These are phyloP conservation scores for Colletotrichum somersetense DNA, from an alignment of 2,329 filamentous ascomycete genomes.

Conservation along the genomic window DNA sequence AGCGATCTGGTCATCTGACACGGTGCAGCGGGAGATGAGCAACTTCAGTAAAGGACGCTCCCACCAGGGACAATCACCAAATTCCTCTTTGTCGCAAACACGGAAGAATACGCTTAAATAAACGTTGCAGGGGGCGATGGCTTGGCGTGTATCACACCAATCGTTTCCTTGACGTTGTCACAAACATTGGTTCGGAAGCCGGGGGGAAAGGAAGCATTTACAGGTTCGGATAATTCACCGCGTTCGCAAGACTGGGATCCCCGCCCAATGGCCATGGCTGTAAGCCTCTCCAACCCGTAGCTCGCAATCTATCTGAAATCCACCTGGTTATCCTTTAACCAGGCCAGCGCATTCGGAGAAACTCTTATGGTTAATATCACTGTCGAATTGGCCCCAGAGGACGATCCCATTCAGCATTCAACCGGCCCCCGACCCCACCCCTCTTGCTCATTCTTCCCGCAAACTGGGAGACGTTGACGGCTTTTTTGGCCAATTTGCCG, in stretches of 20 bases:
- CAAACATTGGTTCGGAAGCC: not conserved
- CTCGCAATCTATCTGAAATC: slow-evolving; percentile 30
- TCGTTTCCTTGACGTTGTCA: not conserved
- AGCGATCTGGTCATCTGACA: not conserved
- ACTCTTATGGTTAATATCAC: slow-evolving; percentile 16
- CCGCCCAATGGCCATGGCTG: slow-evolving; percentile 1
- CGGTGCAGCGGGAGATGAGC: not conserved
- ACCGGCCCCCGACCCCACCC: slow-evolving; percentile 3
- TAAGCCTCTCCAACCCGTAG: slow-evolving; percentile 1
- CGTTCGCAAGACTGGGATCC: slow-evolving; percentile 15
- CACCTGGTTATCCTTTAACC: not conserved
- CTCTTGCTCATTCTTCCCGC: slow-evolving; percentile 12
- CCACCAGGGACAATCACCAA: not conserved
- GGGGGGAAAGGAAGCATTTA: not conserved
- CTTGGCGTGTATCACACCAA: not conserved
- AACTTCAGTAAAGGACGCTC: not conserved
- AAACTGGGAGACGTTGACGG: not conserved
- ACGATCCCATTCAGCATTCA: slow-evolving; percentile 13
- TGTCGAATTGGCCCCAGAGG: not conserved
- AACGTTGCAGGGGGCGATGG: not conserved
- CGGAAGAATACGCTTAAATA: not conserved
- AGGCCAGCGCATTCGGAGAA: not conserved
- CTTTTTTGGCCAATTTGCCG: not conserved
- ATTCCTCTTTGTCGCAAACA: not conserved
- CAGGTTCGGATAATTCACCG: slow-evolving; percentile 26